These are phyloP conservation scores for Aspergillus oerlinghausenensis DNA, from an alignment of 2,329 filamentous ascomycete genomes.

Conservation along the genomic window DNA sequence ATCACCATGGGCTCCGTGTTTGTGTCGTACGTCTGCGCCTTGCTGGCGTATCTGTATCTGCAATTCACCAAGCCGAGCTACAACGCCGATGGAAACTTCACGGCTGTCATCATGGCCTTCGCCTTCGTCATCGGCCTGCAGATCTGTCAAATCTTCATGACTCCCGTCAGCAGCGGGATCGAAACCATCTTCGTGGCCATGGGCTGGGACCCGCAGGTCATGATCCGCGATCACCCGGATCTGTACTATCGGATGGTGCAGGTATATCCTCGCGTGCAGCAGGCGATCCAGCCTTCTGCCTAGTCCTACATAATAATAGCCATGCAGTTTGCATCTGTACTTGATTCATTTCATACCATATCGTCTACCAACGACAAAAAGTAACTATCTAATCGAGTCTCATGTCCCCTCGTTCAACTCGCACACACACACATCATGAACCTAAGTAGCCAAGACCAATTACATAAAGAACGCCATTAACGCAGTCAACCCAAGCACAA, in stretches of 20 bases:
- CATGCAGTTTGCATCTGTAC: too few relatives aligned
- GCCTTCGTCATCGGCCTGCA: slow-evolving; percentile 87
- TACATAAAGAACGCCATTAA: too few relatives aligned
- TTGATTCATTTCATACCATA: not conserved
- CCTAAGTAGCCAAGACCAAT: too few relatives aligned
- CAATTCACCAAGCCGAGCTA: slow-evolving; percentile 75
- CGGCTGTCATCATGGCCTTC: slow-evolving; percentile 74
- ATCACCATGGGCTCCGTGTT: slow-evolving; percentile 74
- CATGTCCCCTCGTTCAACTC: too few relatives aligned
- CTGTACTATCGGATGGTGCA: slow-evolving; percentile 73
- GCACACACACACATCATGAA: too few relatives aligned
- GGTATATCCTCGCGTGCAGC: slow-evolving; percentile 79
- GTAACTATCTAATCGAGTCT: not conserved
- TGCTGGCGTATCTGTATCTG: slow-evolving; percentile 84
- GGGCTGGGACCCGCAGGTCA: slow-evolving; percentile 61
- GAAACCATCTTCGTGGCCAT: slow-evolving; percentile 86
- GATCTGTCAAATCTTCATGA: slow-evolving; percentile 84
- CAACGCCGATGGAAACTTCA: slow-evolving; percentile 64
- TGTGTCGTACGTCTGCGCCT: slow-evolving; percentile 74
- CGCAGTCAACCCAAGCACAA: not conserved
- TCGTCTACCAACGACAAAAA: not conserved
- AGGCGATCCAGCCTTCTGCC: slow-evolving; percentile 61
- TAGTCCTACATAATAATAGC: slow-evolving; percentile 19
- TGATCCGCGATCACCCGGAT: slow-evolving; percentile 76
- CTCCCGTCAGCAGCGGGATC: slow-evolving; percentile 80